Conservation (phyloP, 306 rosid species). For the Urtica urens region DNA sequence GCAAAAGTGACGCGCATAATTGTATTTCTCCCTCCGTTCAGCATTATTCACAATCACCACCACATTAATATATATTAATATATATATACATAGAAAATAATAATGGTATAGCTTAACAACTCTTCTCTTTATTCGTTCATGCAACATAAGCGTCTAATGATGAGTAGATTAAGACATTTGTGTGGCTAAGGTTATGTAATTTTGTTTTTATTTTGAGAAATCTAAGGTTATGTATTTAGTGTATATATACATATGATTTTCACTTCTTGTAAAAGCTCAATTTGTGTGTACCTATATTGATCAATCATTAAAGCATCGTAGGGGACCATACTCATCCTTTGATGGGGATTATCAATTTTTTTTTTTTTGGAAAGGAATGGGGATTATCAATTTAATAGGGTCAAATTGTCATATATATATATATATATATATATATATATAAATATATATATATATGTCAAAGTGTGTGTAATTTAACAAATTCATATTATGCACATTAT, state of each 20-base stretch:
- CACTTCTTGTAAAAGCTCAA: not conserved
- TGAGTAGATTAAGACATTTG: not conserved
- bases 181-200: not conserved
- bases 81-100: not conserved
- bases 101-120: not conserved
- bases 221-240: no score
- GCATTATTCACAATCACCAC: constrained; percentile 5
- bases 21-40: not conserved
- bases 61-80: not conserved
- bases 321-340: no score
- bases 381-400: no score
- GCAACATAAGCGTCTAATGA: not conserved
- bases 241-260: not conserved
- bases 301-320: constrained; percentile 4
- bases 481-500: no score
- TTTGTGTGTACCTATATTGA: not conserved
- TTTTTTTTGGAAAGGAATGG: no score
- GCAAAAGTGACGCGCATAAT: constrained; percentile 5
- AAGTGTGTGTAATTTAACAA: no score
- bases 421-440: no score
- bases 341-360: no score
- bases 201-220: no score
- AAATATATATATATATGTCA: no score
- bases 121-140: not conserved
- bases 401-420: no score